Evolutionary conservation across 2,329 filamentous ascomycete genomes (phyloP).

Genomic region (Penicillium glabrum): DNA sequence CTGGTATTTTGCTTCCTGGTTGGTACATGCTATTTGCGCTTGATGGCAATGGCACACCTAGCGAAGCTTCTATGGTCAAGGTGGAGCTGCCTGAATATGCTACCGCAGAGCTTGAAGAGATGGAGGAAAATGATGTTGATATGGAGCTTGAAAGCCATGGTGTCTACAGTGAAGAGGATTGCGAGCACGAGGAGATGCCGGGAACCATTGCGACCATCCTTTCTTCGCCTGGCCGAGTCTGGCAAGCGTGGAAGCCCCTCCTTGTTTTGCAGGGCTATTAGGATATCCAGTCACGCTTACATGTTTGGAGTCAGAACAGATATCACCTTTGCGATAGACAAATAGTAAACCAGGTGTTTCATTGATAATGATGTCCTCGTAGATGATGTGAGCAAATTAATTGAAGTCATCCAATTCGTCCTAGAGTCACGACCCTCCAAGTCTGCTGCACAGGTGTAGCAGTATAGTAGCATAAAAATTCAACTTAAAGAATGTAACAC

Average conservation of each 20-base stretch:
- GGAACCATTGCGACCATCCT: background rate
- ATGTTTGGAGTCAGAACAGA: too few species aligned
- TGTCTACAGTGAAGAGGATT: background rate
- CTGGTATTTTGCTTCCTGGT: slow-evolving; percentile 53
- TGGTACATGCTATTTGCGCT: slow-evolving; percentile 58
- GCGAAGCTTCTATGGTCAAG: slow-evolving; percentile 3
- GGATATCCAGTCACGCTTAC: too few species aligned
- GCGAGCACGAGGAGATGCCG: background rate
- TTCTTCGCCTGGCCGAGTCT: slow-evolving; percentile 1
- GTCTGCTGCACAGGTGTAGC: too few species aligned
- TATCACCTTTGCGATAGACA: too few species aligned
- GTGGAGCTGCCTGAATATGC: background rate
- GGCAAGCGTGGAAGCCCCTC: slow-evolving; percentile 1
- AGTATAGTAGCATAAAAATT: too few species aligned
- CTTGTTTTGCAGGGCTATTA: background rate
- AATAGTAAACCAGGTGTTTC: too few species aligned
- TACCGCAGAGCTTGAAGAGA: slow-evolving; percentile 1
- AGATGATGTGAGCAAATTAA: too few species aligned
- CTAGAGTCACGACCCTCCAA: too few species aligned
- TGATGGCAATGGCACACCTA: slow-evolving; percentile 22
- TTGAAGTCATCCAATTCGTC: too few species aligned
- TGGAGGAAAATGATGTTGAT: background rate
- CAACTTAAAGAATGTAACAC: too few species aligned
- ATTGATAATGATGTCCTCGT: too few species aligned
- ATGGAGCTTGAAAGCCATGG: background rate